Evolutionary conservation across 1,284 basidiomycete genomes (phyloP).

Genomic region (Pyrrhoderma lamaoense): DNA sequence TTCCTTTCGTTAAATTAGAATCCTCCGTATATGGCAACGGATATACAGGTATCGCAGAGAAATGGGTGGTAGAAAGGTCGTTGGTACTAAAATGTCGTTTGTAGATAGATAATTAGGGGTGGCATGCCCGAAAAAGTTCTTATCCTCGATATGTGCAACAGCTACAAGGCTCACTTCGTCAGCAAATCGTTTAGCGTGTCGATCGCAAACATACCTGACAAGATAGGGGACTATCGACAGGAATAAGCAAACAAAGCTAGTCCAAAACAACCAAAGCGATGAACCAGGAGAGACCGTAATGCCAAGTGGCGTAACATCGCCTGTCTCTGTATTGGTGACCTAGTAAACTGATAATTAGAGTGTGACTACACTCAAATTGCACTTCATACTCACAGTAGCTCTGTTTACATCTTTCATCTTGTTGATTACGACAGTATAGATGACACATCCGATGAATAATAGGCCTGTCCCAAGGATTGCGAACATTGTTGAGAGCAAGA

Average conservation of each 20-base stretch:
- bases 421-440: slow-evolving; percentile 71
- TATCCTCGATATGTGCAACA: slow-evolving; percentile 68
- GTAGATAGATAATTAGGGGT: too few relatives aligned
- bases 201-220: slow-evolving; percentile 39
- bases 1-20: neutral
- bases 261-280: slow-evolving; percentile 62
- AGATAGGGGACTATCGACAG: slow-evolving; percentile 64
- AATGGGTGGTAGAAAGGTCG: too few relatives aligned
- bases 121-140: neutral
- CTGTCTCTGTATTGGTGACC: slow-evolving; percentile 30
- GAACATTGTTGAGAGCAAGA: slow-evolving; percentile 58
- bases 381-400: slow-evolving; percentile 15
- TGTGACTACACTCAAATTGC: neutral
- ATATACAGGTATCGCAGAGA: slow-evolving; percentile 1
- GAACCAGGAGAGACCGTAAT: slow-evolving; percentile 55
- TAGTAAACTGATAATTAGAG: neutral
- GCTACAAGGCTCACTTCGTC: slow-evolving; percentile 26
- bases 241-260: slow-evolving; percentile 56
- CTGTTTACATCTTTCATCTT: slow-evolving; percentile 55
- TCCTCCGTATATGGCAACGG: neutral
- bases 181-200: neutral
- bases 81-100: too few relatives aligned
- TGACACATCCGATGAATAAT: slow-evolving; percentile 58
- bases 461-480: slow-evolving; percentile 54
- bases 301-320: slow-evolving; percentile 41